These are phyloP conservation scores for Casaregolazyma lundiana DNA, from an alignment of 1,139 yeast genomes.

Conservation along the genomic window DNA sequence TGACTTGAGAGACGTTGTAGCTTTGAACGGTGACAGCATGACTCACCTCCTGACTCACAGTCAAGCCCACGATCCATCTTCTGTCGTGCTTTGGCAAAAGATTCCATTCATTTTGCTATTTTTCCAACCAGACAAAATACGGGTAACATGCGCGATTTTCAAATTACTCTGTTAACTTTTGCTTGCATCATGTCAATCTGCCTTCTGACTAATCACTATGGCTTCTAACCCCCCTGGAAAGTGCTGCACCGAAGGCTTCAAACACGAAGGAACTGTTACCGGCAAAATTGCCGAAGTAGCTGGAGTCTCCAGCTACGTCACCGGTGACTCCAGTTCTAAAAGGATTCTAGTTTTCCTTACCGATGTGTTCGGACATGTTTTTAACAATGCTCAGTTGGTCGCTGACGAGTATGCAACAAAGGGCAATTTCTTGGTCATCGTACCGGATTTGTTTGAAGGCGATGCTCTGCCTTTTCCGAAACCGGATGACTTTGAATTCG, in stretches of 20 bases:
- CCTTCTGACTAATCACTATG: slow-evolving; percentile 18
- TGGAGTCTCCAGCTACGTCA: slow-evolving; percentile 19
- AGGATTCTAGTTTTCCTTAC: slow-evolving; percentile 57
- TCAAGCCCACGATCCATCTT: no score
- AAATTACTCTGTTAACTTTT: no score
- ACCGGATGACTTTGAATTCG: slow-evolving; percentile 33
- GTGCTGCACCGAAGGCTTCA: slow-evolving; percentile 30
- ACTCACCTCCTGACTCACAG: no score
- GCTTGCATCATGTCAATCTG: no score
- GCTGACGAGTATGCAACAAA: slow-evolving; percentile 64
- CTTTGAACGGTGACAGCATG: no score
- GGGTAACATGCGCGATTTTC: no score
- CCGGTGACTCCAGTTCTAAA: slow-evolving; percentile 17
- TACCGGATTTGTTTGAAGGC: slow-evolving; percentile 67
- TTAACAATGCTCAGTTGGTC: slow-evolving; percentile 51
- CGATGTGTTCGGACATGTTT: slow-evolving; percentile 62
- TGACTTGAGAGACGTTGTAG: no score
- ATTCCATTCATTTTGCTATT: no score
- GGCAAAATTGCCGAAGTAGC: slow-evolving; percentile 18
- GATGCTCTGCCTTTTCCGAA: slow-evolving; percentile 40
- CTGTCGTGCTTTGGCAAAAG: no score
- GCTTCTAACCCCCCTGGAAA: slow-evolving; percentile 29
- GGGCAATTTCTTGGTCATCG: slow-evolving; percentile 57
- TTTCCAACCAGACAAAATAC: no score
- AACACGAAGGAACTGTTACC: slow-evolving; percentile 22